phyloP scores from a whole-genome alignment of 1,284 basidiomycete genomes.

The Vanrija pseudolonga region DNA sequence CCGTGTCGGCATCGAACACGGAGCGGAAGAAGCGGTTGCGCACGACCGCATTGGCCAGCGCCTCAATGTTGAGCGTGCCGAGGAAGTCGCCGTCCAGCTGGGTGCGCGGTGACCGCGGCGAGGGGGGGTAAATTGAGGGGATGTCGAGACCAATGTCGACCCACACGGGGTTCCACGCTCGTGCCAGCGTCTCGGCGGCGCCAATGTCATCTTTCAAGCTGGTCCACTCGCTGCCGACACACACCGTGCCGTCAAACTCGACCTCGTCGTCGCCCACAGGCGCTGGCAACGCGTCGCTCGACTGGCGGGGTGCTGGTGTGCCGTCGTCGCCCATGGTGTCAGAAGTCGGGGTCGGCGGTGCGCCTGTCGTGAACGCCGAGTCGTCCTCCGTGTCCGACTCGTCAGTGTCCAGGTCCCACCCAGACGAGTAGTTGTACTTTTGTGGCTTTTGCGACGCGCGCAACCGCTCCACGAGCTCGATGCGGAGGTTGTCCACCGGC shows the following conservation, averaged over 20 bases:
- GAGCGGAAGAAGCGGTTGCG: conserved; percentile 15
- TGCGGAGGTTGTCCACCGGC: conserved; percentile 8
- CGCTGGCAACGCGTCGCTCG: not conserved
- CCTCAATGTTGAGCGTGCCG: conserved; percentile 6
- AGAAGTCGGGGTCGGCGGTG: conserved; percentile 39
- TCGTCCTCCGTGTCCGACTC: conserved; percentile 19
- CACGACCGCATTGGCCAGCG: conserved; percentile 14
- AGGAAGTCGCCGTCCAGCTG: not conserved
- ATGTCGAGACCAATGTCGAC: not conserved
- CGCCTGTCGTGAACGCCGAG: conserved; percentile 25
- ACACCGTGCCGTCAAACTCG: conserved; percentile 23
- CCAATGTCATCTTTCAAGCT: conserved; percentile 16
- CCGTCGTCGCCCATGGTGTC: conserved; percentile 15
- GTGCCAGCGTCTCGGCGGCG: conserved; percentile 3
- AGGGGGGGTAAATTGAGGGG: not conserved
- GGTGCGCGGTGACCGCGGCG: not conserved
- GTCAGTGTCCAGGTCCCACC: conserved; percentile 27
- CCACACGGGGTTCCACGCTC: conserved; percentile 10
- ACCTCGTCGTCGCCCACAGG: conserved; percentile 15
- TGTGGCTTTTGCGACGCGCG: conserved; percentile 8
- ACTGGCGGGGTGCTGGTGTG: conserved; percentile 7
- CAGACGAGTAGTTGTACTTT: conserved; percentile 24
- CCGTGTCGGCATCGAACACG: conserved; percentile 3
- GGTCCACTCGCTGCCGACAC: conserved; percentile 33
- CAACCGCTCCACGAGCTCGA: conserved; percentile 27